Evolutionary conservation across 1,284 basidiomycete genomes (phyloP).

Genomic region (Malassezia furfur): DNA sequence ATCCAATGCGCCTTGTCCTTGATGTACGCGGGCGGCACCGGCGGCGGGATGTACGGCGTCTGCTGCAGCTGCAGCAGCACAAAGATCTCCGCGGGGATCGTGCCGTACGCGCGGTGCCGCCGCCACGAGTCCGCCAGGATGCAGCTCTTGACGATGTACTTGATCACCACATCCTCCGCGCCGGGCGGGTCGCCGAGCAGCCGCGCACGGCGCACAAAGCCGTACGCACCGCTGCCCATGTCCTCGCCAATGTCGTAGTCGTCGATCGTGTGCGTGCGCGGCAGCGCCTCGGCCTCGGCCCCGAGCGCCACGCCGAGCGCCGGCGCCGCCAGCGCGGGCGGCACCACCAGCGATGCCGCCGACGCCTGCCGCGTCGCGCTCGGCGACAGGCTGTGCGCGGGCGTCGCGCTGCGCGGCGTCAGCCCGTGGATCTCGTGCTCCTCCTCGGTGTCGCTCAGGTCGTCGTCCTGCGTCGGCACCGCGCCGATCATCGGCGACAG

Average conservation of each 20-base stretch:
- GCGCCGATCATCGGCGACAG: slow-evolving; percentile 5
- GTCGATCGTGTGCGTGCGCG: slow-evolving; percentile 17
- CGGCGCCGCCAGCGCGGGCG: not conserved
- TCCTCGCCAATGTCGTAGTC: slow-evolving; percentile 39
- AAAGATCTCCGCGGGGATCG: slow-evolving; percentile 97
- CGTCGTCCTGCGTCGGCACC: not conserved
- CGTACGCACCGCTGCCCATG: slow-evolving; percentile 79
- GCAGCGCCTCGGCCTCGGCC: not conserved
- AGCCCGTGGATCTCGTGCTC: slow-evolving; percentile 11
- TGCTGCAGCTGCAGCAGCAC: slow-evolving; percentile 76
- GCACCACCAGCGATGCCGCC: not conserved
- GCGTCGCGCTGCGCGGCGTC: slow-evolving; percentile 6
- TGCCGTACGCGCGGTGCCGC: slow-evolving; percentile 82
- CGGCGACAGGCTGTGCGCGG: slow-evolving; percentile 3
- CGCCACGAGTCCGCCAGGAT: slow-evolving; percentile 98
- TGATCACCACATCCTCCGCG: slow-evolving; percentile 66
- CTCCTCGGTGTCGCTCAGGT: slow-evolving; percentile 10
- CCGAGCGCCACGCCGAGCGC: not conserved
- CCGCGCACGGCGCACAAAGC: slow-evolving; percentile 79
- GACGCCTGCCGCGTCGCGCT: not conserved
- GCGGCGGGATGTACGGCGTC: slow-evolving; percentile 53
- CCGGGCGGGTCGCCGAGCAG: slow-evolving; percentile 59
- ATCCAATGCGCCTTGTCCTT: slow-evolving; percentile 8
- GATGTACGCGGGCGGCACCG: slow-evolving; percentile 24
- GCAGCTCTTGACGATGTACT: slow-evolving; percentile 95